These are phyloP conservation scores for Russula griseocarnosa DNA, from an alignment of 768 basidiomycete genomes.

Conservation along the genomic window DNA sequence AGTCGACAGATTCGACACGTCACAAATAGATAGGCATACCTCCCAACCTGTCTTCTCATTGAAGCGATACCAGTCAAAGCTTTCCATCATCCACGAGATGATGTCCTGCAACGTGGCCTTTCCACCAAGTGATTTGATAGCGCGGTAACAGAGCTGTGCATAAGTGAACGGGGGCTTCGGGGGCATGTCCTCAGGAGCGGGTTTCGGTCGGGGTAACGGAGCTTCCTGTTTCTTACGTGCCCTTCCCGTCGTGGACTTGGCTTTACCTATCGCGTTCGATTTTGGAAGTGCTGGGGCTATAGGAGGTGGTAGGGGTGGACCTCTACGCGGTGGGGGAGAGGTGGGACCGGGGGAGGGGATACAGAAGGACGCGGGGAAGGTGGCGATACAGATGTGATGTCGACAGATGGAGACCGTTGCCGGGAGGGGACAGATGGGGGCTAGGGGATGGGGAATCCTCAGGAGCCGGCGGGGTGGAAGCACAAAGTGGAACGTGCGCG, in stretches of 20 bases:
- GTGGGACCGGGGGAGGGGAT: constrained; percentile 60
- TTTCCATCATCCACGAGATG: constrained; percentile 84
- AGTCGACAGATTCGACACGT: constrained; percentile 6
- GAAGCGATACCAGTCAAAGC: constrained; percentile 86
- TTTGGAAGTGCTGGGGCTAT: constrained; percentile 51
- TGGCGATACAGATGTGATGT: constrained; percentile 67
- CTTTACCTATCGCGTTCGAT: constrained; percentile 49
- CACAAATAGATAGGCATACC: constrained; percentile 45
- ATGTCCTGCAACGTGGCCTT: constrained; percentile 92
- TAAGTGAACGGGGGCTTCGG: constrained; percentile 89
- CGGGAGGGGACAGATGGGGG: constrained; percentile 61
- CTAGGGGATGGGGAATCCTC: constrained; percentile 81
- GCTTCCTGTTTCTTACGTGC: constrained; percentile 31
- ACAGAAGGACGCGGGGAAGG: constrained; percentile 76
- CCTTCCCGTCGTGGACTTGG: constrained; percentile 19
- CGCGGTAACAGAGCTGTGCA: constrained; percentile 86
- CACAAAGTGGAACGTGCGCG: constrained; percentile 94
- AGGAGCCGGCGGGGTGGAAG: constrained; percentile 83
- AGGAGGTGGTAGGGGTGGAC: constrained; percentile 45
- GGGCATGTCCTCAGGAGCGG: constrained; percentile 72
- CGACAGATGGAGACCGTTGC: constrained; percentile 74
- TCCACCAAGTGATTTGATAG: constrained; percentile 75
- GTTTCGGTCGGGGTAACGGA: constrained; percentile 37
- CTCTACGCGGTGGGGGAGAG: constrained; percentile 44
- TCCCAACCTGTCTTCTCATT: constrained; percentile 86